Conservation (phyloP, 2,329 filamentous ascomycete species). For the Penicillium sp. region DNA sequence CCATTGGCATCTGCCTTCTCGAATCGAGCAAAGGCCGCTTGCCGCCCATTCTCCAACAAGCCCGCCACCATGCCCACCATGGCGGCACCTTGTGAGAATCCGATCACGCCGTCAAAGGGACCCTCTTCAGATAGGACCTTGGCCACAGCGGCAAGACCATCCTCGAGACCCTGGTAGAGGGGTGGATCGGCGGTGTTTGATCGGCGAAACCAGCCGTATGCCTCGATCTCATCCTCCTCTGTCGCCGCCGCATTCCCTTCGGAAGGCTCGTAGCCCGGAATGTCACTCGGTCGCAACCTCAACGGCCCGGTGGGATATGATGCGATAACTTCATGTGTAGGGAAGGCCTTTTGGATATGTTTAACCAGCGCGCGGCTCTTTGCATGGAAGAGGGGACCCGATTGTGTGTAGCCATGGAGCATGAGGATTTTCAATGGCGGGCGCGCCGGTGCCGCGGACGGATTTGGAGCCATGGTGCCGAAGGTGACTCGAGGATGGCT, state of each 20-base stretch:
- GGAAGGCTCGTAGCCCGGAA: constrained; percentile 59
- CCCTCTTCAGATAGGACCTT: constrained; percentile 56
- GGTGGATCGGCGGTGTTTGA: constrained; percentile 55
- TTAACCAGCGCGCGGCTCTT: constrained; percentile 88
- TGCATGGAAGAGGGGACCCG: constrained; percentile 72
- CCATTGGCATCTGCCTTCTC: constrained; percentile 11
- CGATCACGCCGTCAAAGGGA: constrained; percentile 70
- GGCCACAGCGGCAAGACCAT: constrained; percentile 61
- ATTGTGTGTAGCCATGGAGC: constrained; percentile 88
- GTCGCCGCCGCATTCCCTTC: constrained; percentile 40
- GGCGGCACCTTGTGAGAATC: constrained; percentile 76
- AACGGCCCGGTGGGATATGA: constrained; percentile 66
- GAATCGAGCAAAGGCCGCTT: constrained; percentile 46
- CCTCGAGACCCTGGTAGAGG: constrained; percentile 63
- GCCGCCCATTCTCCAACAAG: constrained; percentile 55
- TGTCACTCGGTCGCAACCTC: constrained; percentile 57
- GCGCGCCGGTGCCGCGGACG: constrained; percentile 10
- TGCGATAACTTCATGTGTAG: constrained; percentile 53
- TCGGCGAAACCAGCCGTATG: constrained; percentile 77
- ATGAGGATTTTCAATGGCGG: constrained; percentile 60
- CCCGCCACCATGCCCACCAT: constrained; percentile 66
- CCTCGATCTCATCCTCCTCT: constrained; percentile 47
- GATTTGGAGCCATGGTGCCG: constrained; percentile 15
- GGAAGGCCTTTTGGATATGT: constrained; percentile 66
- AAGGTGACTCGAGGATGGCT: constrained; percentile 5